Evolutionary conservation across 805 yeast species (phyloP), one percentile per base, ranked within the genome.

Genomic region (Candida schatavii): DNA sequence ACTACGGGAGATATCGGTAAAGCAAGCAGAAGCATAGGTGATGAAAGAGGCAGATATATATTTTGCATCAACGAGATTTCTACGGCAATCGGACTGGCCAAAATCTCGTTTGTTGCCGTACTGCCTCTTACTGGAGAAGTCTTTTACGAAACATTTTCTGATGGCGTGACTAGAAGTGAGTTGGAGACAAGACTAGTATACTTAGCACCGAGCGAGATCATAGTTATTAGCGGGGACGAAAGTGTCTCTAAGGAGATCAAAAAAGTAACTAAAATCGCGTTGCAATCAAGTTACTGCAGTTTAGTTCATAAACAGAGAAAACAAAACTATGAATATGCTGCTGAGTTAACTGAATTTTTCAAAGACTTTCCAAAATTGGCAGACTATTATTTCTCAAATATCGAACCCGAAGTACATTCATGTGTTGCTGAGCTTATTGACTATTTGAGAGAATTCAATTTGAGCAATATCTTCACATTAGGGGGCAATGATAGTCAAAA

Each of bases 91-190:
- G 27, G 27, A 23, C 27, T 23, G 27, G 27, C 27, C 7, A 23
- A 7, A 11, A 54, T 72, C 26, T 71, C 77, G 0, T 37, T 89
- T 25, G 72, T 87, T 29, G 81, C 88, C 7, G 78, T 82, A 14
- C 82, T 85, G 58, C 81, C 88, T 0, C 60, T 78, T 1, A 81
- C 90, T 0, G 97, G 97, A 0, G 87, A 84, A 35, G 74, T 89
- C 3, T 59, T 86, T 0, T 78, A 78, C 47, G 98, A 93, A 57
- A 62, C 63, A 6, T 88, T 93, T 55, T 56, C 56, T 3, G 97
- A 89, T 53, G 70, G 71, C 15, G 58, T 65, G 9, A 46, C 77
- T 9, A 70, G 83, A n/a, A 74, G 66, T 32, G 83, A 83, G 47
- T 61, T 91, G 17, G 89, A 85, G 46, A 86, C 95, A 0, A 63